phyloP scores from a whole-genome alignment of 306 rosid genomes.

The Cucurbita maxima region DNA sequence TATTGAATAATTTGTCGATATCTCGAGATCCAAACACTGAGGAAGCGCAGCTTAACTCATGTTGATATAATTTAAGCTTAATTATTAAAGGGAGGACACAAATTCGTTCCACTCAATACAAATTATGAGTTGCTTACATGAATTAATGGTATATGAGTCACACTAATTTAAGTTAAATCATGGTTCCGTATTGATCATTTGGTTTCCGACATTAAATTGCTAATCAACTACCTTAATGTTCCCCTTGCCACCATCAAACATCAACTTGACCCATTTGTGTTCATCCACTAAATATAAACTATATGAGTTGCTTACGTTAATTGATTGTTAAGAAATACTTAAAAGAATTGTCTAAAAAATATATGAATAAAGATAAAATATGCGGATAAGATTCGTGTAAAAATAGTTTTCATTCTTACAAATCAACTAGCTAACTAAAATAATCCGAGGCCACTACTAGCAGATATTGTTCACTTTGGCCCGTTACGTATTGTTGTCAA shows the following conservation, averaged over 20 bases:
- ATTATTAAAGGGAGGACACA: background rate
- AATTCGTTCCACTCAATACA: background rate
- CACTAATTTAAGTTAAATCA: background rate
- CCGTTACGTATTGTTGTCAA: too few species aligned
- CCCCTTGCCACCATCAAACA: background rate
- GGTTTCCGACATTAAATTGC: background rate
- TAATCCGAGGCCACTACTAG: too few species aligned
- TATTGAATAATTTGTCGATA: background rate
- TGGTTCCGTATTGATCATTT: background rate
- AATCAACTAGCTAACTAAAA: too few species aligned
- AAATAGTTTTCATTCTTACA: too few species aligned
- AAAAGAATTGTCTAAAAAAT: too few species aligned
- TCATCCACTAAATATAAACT: background rate
- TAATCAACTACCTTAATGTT: background rate
- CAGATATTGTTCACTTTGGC: too few species aligned
- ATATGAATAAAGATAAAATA: too few species aligned
- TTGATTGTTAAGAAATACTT: too few species aligned
- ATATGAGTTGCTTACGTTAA: too few species aligned
- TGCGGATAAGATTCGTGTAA: too few species aligned
- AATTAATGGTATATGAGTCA: background rate
- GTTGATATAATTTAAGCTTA: background rate
- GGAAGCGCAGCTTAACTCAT: background rate
- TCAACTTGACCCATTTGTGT: background rate
- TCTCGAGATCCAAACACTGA: background rate
- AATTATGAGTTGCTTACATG: background rate